phyloP scores from a whole-genome alignment of 2,329 filamentous ascomycete genomes.

The Exophiala mesophila region DNA sequence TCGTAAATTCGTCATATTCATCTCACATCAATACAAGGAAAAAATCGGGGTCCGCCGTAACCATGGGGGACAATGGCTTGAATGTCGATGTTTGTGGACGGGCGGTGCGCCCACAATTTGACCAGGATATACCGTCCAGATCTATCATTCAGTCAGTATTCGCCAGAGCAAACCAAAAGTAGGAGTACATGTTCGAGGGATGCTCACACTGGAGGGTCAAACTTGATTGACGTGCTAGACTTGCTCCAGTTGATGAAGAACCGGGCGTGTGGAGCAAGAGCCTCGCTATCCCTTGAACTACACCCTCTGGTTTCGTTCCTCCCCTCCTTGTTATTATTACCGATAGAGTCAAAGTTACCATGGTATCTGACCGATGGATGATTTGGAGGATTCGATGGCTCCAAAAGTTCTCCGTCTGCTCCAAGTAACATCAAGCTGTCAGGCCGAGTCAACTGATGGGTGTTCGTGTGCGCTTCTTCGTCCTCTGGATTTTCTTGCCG shows the following conservation, averaged over 20 bases:
- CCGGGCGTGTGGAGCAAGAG: constrained; percentile 68
- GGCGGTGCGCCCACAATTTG: constrained; percentile 81
- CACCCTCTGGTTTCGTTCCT: constrained; percentile 29
- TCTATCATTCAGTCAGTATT: constrained; percentile 15
- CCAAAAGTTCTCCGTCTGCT: neutral
- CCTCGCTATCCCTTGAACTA: constrained; percentile 34
- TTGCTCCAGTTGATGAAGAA: constrained; percentile 81
- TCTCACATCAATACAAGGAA: constrained; percentile 62
- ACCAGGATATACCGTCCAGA: constrained; percentile 75
- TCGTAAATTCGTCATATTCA: too few relatives aligned
- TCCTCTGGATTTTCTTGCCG: constrained; percentile 6
- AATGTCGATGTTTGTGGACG: constrained; percentile 78
- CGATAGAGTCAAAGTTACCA: neutral
- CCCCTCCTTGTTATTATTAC: constrained; percentile 15
- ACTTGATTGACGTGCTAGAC: constrained; percentile 79
- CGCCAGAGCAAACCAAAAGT: neutral
- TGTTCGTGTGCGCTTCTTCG: neutral
- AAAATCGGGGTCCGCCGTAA: constrained; percentile 79
- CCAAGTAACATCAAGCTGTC: too few relatives aligned
- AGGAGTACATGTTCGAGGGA: neutral
- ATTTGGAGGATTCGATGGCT: constrained; percentile 2
- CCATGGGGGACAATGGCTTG: constrained; percentile 79
- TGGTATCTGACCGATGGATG: neutral
- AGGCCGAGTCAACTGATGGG: constrained; percentile 2
- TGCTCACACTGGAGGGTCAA: constrained; percentile 67